Evolutionary conservation across 441 rosid genomes (phyloP), one percentile per base, ranked within the genome.

Genomic region (Eutrema salsugineum): DNA sequence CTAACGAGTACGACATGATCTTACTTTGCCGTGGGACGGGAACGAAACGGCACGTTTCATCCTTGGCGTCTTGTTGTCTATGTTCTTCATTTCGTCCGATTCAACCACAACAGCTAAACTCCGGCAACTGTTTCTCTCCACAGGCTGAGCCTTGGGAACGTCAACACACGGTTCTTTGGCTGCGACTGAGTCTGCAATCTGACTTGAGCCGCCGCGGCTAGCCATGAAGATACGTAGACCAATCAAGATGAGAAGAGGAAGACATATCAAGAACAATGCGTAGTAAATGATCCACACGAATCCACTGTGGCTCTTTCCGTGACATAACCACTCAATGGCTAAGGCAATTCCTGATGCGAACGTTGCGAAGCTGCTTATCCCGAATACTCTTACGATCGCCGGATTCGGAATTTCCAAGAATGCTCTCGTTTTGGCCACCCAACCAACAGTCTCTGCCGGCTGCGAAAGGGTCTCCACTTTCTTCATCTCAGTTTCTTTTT

Each of bases 1-100:
- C 17, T 72, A 72, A 38, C 77, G 71, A 55, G 65, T 72, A 36
- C 70, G 71, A 46, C 71, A 72, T 47, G 71, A 64, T 24, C 65
- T 65, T 38, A 48, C 60, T 65, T 57, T 24, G 50, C 77, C 77
- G 32, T 57, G 77, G 1, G 66, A 73, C 1, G 77, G 66, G 38
- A 47, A 73, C 10, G 77, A 65, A 7, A 73, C 71, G 8, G 66
- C 38, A 4, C 72, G 77, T 65, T 66, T 73, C 11, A 65, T 72
- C 71, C n/a, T 46, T 10, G 65, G 71, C n/a, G 35, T 48, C 28
- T 48, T 48, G 28, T 56, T 36, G 2, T 47, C 56, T 47, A 11
- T 47, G 9, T 47, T 63, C 56, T 19, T 63, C 57, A 7, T 24
- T 15, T 64, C 70, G 14, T 73, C 66, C 4, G 30, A 11, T n/a